phyloP scores from a whole-genome alignment of 2,329 filamentous ascomycete genomes.

The Hortaea werneckii region DNA sequence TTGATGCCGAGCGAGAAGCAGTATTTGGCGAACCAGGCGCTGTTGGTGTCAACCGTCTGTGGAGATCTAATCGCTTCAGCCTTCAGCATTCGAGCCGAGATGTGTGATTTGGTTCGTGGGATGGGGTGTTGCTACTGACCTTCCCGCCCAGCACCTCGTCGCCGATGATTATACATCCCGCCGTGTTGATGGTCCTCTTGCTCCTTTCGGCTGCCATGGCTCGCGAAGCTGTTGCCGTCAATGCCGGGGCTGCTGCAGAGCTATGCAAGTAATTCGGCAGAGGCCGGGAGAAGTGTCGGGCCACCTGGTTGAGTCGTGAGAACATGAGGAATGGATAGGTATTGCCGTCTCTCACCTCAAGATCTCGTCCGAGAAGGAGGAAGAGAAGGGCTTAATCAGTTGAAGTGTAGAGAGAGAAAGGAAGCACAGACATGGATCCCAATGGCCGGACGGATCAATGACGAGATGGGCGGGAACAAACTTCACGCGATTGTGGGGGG shows the following conservation, averaged over 20 bases:
- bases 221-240: conserved; percentile 36
- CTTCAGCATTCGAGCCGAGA: conserved; percentile 1
- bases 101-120: background rate
- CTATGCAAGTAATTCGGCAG: conserved; percentile 47
- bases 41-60: conserved; percentile 58
- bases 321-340: conserved; percentile 49
- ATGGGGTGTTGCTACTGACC: conserved; percentile 37
- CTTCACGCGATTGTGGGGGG: no score
- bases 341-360: no score
- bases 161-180: conserved; percentile 89
- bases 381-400: no score
- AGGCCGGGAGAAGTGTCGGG: conserved; percentile 59
- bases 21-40: conserved; percentile 53
- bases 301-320: conserved; percentile 61
- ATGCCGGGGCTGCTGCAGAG: conserved; percentile 28
- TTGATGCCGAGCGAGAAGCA: conserved; percentile 56
- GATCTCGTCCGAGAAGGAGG: no score
- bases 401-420: no score
- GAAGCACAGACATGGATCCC: no score
- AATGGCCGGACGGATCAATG: no score
- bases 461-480: no score
- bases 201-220: conserved; percentile 45
- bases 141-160: conserved; percentile 94
- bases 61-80: conserved; percentile 3
- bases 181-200: conserved; percentile 69